phyloP scores from a whole-genome alignment of 306 rosid genomes.

The Lathyrus sativus region DNA sequence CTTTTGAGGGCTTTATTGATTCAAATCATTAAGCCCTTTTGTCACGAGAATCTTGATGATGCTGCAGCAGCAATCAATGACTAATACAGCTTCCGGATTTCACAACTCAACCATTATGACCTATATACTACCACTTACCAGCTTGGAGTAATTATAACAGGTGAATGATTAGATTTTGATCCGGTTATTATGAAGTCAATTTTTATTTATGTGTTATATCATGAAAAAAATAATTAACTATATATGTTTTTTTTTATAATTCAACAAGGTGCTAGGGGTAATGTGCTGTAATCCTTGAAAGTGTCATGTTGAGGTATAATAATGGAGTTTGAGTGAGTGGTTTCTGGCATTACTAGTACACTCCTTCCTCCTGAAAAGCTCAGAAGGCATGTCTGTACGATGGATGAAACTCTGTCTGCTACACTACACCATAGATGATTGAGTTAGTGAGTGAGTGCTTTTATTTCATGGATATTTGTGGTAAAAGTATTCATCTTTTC shows the following conservation, averaged over 20 bases:
- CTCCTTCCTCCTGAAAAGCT: constrained; percentile 37
- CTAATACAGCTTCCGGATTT: constrained; percentile 37
- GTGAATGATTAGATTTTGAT: constrained; percentile 20
- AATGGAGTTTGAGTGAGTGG: constrained; percentile 34
- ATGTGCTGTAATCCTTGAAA: constrained; percentile 32
- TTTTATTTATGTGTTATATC: not conserved
- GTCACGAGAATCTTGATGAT: constrained; percentile 85
- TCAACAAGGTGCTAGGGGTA: too few relatives aligned
- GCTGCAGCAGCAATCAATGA: constrained; percentile 84
- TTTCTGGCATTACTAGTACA: constrained; percentile 44
- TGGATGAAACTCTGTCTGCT: constrained; percentile 36
- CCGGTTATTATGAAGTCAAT: not conserved
- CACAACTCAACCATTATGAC: constrained; percentile 12
- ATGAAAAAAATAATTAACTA: not conserved
- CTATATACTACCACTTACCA: not conserved
- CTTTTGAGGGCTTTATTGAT: constrained; percentile 23
- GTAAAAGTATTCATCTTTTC: constrained; percentile 1
- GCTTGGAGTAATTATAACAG: not conserved
- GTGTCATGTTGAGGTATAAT: constrained; percentile 42
- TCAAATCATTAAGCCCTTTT: constrained; percentile 33
- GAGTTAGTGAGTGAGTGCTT: constrained; percentile 7
- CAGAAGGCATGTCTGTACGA: constrained; percentile 52
- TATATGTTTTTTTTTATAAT: not conserved
- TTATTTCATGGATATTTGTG: constrained; percentile 39
- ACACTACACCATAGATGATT: constrained; percentile 18